phyloP scores from a whole-genome alignment of 345 rosid genomes.

The Eutrema japonicum region DNA sequence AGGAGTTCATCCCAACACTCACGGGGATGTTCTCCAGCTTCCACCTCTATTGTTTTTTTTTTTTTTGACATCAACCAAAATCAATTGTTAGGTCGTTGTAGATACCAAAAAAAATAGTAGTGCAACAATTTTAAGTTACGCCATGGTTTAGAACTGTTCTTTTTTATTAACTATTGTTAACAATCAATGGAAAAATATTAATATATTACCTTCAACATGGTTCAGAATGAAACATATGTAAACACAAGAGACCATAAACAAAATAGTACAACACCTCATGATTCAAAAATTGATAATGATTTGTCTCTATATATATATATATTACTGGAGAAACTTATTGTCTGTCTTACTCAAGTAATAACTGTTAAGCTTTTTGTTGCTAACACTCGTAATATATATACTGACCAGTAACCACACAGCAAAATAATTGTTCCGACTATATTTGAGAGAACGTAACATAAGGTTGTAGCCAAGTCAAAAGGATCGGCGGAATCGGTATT shows the following conservation, averaged over 20 bases:
- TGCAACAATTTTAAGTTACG: not conserved
- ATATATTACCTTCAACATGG: constrained; percentile 16
- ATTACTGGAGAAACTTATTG: not conserved
- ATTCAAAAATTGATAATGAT: too few species aligned
- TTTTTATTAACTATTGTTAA: not conserved
- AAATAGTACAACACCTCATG: not conserved
- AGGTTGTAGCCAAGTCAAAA: constrained; percentile 10
- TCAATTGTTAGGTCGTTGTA: not conserved
- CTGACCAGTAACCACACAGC: not conserved
- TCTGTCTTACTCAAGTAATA: not conserved
- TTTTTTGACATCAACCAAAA: not conserved
- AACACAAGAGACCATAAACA: constrained; percentile 16
- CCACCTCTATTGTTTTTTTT: not conserved
- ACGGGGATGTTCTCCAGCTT: not conserved
- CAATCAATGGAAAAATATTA: too few species aligned
- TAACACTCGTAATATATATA: not conserved
- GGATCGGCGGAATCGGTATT: not conserved
- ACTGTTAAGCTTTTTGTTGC: not conserved
- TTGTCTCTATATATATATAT: not conserved
- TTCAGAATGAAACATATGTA: constrained; percentile 18
- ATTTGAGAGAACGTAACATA: not conserved
- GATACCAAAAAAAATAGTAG: not conserved
- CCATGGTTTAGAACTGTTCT: not conserved
- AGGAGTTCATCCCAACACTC: too few species aligned
- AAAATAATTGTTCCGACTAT: not conserved